Evolutionary conservation across 805 yeast species (phyloP).

Genomic region (Wickerhamomyces sydowiorum): DNA sequence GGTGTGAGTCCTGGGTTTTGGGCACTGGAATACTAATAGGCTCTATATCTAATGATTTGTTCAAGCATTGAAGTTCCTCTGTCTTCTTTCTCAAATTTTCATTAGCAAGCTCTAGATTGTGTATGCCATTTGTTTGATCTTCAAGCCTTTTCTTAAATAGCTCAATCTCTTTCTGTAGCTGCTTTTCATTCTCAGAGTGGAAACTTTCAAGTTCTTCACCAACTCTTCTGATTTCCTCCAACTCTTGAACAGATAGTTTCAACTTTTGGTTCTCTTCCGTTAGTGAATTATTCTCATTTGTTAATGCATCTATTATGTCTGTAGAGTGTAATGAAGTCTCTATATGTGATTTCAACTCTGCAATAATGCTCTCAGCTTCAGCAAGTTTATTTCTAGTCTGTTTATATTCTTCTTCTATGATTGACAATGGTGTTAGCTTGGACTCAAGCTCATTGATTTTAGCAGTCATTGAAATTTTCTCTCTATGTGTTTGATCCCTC

Average conservation of each 20-base stretch:
- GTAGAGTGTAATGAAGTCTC: slow-evolving; percentile 25
- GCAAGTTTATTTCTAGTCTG: slow-evolving; percentile 6
- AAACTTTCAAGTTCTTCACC: slow-evolving; percentile 43
- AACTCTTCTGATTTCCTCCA: slow-evolving; percentile 43
- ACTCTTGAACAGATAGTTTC: slow-evolving; percentile 34
- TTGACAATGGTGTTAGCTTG: slow-evolving; percentile 2
- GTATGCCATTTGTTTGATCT: slow-evolving; percentile 5
- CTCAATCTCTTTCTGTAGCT: slow-evolving; percentile 34
- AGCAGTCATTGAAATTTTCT: slow-evolving; percentile 20
- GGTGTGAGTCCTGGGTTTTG: background rate
- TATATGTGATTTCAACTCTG: slow-evolving; percentile 23
- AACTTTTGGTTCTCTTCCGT: slow-evolving; percentile 26
- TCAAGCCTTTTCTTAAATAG: slow-evolving; percentile 16
- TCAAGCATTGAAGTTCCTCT: background rate
- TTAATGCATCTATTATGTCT: slow-evolving; percentile 28
- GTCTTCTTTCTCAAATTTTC: background rate
- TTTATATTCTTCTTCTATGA: slow-evolving; percentile 6
- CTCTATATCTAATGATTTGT: background rate
- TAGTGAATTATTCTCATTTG: slow-evolving; percentile 31
- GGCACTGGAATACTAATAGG: background rate
- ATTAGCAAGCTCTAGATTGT: background rate
- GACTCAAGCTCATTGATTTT: slow-evolving; percentile 16
- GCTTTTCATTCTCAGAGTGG: slow-evolving; percentile 37
- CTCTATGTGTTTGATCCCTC: slow-evolving; percentile 22
- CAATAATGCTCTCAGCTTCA: slow-evolving; percentile 12